Evolutionary conservation across 805 yeast genomes (phyloP), one percentile per base, ranked within the genome.

Genomic region (Yamadazyma endophytica): DNA sequence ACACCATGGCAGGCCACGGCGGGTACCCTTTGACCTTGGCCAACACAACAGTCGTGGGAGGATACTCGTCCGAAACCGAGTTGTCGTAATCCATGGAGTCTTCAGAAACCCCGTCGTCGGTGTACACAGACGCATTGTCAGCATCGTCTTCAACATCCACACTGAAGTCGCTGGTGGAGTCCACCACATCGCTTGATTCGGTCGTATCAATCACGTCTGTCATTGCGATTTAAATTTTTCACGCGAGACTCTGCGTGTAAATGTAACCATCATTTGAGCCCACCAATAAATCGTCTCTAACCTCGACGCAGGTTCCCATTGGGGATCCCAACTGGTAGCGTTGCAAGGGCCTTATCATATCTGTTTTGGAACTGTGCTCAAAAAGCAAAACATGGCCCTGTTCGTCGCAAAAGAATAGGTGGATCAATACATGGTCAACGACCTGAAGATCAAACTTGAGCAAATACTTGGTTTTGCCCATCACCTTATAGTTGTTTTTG

Each of bases 1-100:
- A 70, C 4, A 84, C 77, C 77, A 85, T 79, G 2, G 89, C 88
- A 0, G 96, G 96, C 96, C 96, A 86, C 24, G 89, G 82, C 2
- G 95, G 84, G 50, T 78, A 86, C 6, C 95, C 94, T 49, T 84
- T 86, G 28, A 86, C 77, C 54, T 86, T 86, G 6, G 92, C 92
- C 15, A 86, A 64, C 1, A 86, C 61, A 6, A 41, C 33, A 4
- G 38, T 18, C n/a, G 8, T 35, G 15, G 38, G 38, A 12, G 35
- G 29, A 24, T 13, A 35, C 13, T 35, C 31, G 13, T n/a, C n/a
- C n/a, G n/a, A n/a, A n/a, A n/a, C n/a, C n/a, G n/a, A n/a, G n/a
- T n/a, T n/a, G n/a, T n/a, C n/a, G n/a, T n/a, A n/a, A n/a, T n/a
- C n/a, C n/a, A n/a, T n/a, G n/a, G n/a, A n/a, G n/a, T n/a, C n/a